Conservation (phyloP, 768 basidiomycete genomes). For the Rhodotorula babjevae region DNA sequence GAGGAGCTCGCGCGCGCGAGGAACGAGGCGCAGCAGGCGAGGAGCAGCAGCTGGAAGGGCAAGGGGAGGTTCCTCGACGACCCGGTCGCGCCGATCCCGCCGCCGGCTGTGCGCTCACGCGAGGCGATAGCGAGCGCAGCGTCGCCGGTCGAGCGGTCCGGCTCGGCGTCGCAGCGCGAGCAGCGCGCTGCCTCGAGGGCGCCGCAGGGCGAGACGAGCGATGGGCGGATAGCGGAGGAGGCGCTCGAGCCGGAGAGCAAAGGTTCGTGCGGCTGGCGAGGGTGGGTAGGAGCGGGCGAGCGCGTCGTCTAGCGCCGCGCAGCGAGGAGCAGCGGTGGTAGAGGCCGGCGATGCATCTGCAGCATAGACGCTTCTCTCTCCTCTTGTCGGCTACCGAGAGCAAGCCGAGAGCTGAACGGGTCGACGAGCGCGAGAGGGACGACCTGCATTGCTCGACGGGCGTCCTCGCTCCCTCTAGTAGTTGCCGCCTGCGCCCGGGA, state of each 20-base stretch:
- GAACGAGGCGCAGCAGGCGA: neutral
- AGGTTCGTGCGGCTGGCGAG: neutral
- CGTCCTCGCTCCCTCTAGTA: neutral
- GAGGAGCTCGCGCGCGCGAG: neutral
- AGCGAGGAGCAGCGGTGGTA: neutral
- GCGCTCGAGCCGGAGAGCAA: neutral
- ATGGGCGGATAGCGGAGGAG: neutral
- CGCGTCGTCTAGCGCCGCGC: neutral
- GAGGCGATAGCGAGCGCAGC: neutral
- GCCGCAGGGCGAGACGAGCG: no score
- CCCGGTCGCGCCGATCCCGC: neutral
- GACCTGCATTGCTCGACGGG: neutral
- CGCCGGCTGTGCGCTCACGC: neutral
- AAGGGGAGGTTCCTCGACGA: constrained; percentile 17
- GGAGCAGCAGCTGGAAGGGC: neutral
- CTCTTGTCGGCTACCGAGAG: neutral
- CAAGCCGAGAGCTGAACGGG: no score
- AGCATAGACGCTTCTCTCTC: neutral
- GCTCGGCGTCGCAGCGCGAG: neutral
- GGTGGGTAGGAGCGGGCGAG: neutral
- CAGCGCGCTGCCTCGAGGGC: neutral
- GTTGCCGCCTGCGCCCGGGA: constrained; percentile 1
- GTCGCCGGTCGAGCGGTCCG: neutral
- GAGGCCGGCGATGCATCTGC: neutral
- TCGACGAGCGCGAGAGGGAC: no score